These are phyloP conservation scores for Brassica incana DNA, from an alignment of 345 rosid species.

Conservation along the genomic window DNA sequence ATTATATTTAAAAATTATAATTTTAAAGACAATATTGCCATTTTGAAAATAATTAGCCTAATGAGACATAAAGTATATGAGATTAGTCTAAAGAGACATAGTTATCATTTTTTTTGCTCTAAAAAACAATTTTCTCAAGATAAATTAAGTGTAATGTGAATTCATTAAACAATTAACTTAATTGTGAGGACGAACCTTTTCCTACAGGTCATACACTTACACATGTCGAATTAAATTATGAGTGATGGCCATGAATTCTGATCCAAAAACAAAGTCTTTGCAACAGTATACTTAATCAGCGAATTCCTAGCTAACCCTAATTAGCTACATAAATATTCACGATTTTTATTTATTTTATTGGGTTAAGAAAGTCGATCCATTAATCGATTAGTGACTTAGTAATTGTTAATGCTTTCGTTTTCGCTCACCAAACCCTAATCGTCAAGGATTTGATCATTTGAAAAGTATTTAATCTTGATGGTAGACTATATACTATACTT, in stretches of 20 bases:
- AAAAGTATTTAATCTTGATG: background rate
- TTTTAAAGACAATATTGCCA: too few species aligned
- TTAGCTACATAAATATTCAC: background rate
- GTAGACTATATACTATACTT: conserved; percentile 9
- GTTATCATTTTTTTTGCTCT: too few species aligned
- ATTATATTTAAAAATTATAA: too few species aligned
- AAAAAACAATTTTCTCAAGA: background rate
- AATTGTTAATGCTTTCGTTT: conserved; percentile 35
- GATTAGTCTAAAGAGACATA: too few species aligned
- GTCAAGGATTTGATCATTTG: conserved; percentile 11
- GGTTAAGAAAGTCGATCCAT: conserved; percentile 22
- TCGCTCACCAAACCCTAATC: conserved; percentile 44
- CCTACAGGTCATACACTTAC: background rate
- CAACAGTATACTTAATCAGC: background rate
- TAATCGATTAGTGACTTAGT: background rate
- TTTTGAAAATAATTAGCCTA: too few species aligned
- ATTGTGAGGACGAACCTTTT: background rate
- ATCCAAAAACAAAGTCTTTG: background rate
- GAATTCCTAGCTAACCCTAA: conserved; percentile 11
- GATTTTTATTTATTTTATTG: background rate
- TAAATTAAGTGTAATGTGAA: background rate
- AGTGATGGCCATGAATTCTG: background rate
- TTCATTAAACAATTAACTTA: background rate
- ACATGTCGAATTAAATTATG: background rate
- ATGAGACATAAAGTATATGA: too few species aligned